Evolutionary conservation across 2,329 filamentous ascomycete genomes (phyloP).

Genomic region (Pseudofabraea citricarpa): DNA sequence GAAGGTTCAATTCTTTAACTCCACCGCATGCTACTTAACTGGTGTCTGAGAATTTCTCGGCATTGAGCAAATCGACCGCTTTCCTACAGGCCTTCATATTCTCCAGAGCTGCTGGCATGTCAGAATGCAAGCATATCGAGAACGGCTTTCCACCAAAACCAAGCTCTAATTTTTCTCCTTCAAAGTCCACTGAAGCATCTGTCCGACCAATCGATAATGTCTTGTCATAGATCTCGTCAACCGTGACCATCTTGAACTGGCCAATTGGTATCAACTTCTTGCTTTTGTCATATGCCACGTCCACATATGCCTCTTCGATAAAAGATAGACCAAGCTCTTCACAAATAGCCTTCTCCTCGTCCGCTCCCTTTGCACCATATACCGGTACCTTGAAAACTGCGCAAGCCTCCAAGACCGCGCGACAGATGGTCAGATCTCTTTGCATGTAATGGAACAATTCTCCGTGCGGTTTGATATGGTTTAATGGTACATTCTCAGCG

Average conservation of each 20-base stretch:
- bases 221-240: constrained; percentile 15
- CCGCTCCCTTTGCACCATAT: constrained; percentile 3
- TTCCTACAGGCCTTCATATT: constrained; percentile 20
- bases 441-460: constrained; percentile 7
- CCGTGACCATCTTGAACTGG: constrained; percentile 13
- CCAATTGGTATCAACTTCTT: constrained; percentile 17
- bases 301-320: constrained; percentile 5
- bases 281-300: constrained; percentile 14
- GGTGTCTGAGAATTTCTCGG: constrained; percentile 2
- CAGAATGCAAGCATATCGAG: constrained; percentile 27
- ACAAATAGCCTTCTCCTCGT: constrained; percentile 4
- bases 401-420: constrained; percentile 4
- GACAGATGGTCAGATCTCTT: constrained; percentile 3
- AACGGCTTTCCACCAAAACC: constrained; percentile 21
- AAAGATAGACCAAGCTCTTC: constrained; percentile 4
- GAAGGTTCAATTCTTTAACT: too few species aligned
- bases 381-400: constrained; percentile 4
- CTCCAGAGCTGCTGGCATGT: constrained; percentile 24
- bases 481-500: constrained; percentile 1
- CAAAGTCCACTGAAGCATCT: constrained; percentile 14
- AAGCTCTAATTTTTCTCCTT: constrained; percentile 15
- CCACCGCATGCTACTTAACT: not conserved
- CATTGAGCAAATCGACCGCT: constrained; percentile 22
- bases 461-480: constrained; percentile 6
- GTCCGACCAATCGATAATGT: constrained; percentile 11